Conservation (phyloP, 202 grass and related monocot species). For the Tripidium arundinaceum region DNA sequence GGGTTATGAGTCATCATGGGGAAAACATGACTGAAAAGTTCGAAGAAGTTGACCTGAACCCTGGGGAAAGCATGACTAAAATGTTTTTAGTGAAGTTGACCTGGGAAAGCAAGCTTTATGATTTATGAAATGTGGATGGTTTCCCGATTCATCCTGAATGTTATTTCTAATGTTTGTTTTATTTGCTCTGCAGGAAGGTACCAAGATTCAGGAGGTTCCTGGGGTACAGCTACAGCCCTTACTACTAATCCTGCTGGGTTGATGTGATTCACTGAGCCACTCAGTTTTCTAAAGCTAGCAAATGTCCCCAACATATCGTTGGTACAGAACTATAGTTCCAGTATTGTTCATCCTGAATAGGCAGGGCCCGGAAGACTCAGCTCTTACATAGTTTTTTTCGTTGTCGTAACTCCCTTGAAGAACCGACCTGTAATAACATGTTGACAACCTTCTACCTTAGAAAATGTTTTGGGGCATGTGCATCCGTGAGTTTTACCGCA, state of each 20-base stretch:
- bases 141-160: not conserved
- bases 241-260: conserved; percentile 44
- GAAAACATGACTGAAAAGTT: not conserved
- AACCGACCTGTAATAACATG: not conserved
- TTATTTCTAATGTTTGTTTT: not conserved
- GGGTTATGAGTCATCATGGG: not conserved
- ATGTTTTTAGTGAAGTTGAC: not conserved
- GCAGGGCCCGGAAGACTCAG: not conserved
- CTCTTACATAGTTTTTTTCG: not conserved
- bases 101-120: not conserved
- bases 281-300: conserved; percentile 9
- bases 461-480: not conserved
- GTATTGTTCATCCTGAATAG: not conserved
- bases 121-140: not conserved
- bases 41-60: not conserved
- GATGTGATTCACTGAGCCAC: not conserved
- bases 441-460: not conserved
- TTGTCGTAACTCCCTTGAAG: not conserved
- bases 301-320: not conserved
- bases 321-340: conserved; percentile 7
- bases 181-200: conserved; percentile 23
- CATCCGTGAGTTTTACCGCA: not conserved
- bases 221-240: conserved; percentile 48
- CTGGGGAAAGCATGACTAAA: not conserved
- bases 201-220: conserved; percentile 58